Conservation (phyloP, 2,329 filamentous ascomycete genomes). For the Clarireedia paspali region DNA sequence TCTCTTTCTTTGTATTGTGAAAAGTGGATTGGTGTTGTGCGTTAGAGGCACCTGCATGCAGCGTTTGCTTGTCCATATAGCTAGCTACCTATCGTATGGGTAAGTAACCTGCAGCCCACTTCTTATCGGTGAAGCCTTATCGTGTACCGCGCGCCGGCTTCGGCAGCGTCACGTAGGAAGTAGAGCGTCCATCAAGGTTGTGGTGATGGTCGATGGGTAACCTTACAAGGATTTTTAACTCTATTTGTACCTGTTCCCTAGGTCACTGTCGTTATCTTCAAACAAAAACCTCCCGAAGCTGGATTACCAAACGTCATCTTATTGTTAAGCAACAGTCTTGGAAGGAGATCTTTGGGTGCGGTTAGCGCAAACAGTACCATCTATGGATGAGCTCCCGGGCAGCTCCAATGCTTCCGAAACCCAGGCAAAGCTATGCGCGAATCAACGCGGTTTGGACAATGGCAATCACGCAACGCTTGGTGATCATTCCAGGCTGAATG, state of each 20-base stretch:
- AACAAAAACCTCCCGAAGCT: too few species aligned
- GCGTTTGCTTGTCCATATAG: not conserved
- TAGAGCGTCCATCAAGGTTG: too few species aligned
- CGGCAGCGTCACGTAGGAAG: not conserved
- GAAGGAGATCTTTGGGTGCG: not conserved
- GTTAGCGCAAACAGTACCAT: not conserved
- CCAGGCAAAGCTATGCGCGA: not conserved
- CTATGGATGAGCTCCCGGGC: not conserved
- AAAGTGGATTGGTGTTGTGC: too few species aligned
- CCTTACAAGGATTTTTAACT: too few species aligned
- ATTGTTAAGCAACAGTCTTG: too few species aligned
- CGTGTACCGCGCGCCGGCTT: not conserved
- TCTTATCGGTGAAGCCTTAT: constrained; percentile 7
- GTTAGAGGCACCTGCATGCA: not conserved
- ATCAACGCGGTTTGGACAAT: not conserved
- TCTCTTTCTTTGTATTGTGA: too few species aligned
- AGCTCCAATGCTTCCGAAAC: not conserved
- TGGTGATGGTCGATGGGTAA: too few species aligned
- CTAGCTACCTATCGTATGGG: not conserved
- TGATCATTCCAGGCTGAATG: constrained; percentile 32
- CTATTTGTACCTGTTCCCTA: too few species aligned
- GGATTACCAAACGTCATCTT: too few species aligned
- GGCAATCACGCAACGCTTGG: constrained; percentile 32
- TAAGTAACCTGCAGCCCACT: not conserved
- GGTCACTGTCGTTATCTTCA: too few species aligned